Base-by-base conservation (phyloP, 768 basidiomycete species). In the Lyophyllum atratum region DNA sequence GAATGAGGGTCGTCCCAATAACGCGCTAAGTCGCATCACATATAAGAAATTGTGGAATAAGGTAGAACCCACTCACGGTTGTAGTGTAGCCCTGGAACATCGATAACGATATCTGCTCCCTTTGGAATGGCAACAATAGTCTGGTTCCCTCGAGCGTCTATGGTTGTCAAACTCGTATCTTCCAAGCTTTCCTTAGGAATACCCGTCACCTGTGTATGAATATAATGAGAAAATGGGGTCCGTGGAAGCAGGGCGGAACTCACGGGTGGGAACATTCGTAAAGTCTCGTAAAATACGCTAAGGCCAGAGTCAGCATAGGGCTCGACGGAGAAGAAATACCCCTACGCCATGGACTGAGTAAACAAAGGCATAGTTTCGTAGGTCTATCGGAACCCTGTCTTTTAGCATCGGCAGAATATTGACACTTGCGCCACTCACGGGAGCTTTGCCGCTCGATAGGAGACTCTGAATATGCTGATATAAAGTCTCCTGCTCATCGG, bases 1-100 rank as follows among this genome's bases (percentile, higher is more conserved):
- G 61, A 61, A 28, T 79, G 59, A 3, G 84, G 83, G 43, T 84
- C 75, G 49, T 79, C 67, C 83, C 84, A 85, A 63, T 84, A 84
- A 33, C 76, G 75, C 25, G 83, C 84, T 84, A 49, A 25, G 40
- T 28, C 56, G 33, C 17, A 24, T 15, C n/a, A 43, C 31, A 33
- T 48, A 53, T 25, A 10, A 31, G 46, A 33, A 22, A 21, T 28
- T 4, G 19, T 40, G 39, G 4, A 19, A 19, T 14, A 46, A 52
- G 31, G 43, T 22, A 4, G 67, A 21, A 21, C 19, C 21, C 8
- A 44, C 78, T 33, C 67, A 83, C 82, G 80, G 62, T 84, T 84
- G 56, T 82, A 76, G 59, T 84, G 83, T 26, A 83, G 54, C 10
- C 72, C 82, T 21, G 72, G 62, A 2, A 72, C 67, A 59, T 75